Conservation (phyloP, 2,329 filamentous ascomycete species). For the Fusarium euwallaceae region DNA sequence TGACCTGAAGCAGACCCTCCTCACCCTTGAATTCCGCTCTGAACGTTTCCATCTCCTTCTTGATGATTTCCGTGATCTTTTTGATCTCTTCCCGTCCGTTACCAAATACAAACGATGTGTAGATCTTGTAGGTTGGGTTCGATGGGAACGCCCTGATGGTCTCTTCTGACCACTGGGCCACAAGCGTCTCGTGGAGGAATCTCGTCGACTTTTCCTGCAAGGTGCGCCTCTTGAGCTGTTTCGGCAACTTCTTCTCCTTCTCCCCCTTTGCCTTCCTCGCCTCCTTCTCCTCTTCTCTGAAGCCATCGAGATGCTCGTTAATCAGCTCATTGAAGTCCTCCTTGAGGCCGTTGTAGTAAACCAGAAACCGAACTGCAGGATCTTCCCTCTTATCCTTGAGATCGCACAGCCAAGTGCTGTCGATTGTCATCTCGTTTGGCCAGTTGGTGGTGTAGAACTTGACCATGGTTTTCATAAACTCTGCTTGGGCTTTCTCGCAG, state of each 20-base stretch:
- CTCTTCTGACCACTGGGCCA: conserved; percentile 12
- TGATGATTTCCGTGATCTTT: conserved; percentile 15
- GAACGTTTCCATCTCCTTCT: conserved; percentile 31
- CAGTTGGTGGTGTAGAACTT: conserved; percentile 45
- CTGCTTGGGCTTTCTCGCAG: neutral
- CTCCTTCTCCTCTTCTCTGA: neutral
- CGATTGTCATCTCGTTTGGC: conserved; percentile 48
- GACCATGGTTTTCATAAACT: conserved; percentile 40
- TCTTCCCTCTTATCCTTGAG: conserved; percentile 1
- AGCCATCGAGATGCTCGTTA: neutral
- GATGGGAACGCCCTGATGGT: neutral
- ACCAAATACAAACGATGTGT: neutral
- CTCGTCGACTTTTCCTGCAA: neutral
- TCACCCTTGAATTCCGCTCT: conserved; percentile 32
- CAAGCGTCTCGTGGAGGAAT: conserved; percentile 7
- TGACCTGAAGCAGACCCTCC: conserved; percentile 32
- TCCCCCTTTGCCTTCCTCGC: neutral
- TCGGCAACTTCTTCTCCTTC: neutral
- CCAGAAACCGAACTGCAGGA: conserved; percentile 23
- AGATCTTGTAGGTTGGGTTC: conserved; percentile 4
- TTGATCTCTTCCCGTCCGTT: neutral
- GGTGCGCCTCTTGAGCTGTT: conserved; percentile 43
- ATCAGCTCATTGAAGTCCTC: conserved; percentile 11
- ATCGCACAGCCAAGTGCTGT: conserved; percentile 38
- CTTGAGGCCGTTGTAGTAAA: conserved; percentile 32